A percentile compares a stretch with the other conserved stretches of the same genome.
These are phyloP conservation scores for Tricladium varicosporioides DNA, from an alignment of 2,329 filamentous ascomycete genomes.

Conservation along the genomic window DNA sequence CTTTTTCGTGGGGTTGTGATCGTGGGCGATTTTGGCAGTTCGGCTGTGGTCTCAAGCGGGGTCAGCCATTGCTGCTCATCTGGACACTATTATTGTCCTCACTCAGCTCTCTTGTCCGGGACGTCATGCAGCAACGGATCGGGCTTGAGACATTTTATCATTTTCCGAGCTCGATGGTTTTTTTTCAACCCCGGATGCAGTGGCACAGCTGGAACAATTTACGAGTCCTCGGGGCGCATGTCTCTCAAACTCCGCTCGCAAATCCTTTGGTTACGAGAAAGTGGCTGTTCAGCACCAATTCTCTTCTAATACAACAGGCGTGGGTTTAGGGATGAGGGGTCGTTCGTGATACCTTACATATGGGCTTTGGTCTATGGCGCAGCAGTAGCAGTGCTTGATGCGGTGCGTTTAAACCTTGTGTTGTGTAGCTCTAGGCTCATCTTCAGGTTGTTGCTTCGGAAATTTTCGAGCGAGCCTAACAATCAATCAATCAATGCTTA, in stretches of 20 bases:
- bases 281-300: too few relatives aligned
- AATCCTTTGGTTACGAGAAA: not conserved
- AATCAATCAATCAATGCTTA: too few relatives aligned
- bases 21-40: not conserved
- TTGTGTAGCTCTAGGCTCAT: too few relatives aligned
- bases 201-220: not conserved
- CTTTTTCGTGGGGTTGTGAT: constrained; percentile 3
- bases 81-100: not conserved
- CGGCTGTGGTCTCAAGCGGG: not conserved
- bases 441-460: too few relatives aligned
- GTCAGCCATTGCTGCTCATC: not conserved
- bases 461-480: too few relatives aligned
- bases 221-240: not conserved
- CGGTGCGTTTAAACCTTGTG: too few relatives aligned
- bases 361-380: too few relatives aligned
- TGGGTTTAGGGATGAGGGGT: too few relatives aligned
- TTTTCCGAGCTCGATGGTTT: not conserved
- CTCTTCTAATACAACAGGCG: too few relatives aligned
- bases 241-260: not conserved
- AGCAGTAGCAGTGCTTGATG: too few relatives aligned
- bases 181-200: not conserved
- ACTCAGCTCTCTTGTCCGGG: not conserved
- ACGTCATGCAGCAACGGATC: not conserved
- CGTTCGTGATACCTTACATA: too few relatives aligned
- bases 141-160: not conserved